Percentiles rank a stretch among this genome's conserved stretches.
Evolutionary conservation across 148 eudicot genomes (phyloP).

Genomic region (Limonium bicolor): DNA sequence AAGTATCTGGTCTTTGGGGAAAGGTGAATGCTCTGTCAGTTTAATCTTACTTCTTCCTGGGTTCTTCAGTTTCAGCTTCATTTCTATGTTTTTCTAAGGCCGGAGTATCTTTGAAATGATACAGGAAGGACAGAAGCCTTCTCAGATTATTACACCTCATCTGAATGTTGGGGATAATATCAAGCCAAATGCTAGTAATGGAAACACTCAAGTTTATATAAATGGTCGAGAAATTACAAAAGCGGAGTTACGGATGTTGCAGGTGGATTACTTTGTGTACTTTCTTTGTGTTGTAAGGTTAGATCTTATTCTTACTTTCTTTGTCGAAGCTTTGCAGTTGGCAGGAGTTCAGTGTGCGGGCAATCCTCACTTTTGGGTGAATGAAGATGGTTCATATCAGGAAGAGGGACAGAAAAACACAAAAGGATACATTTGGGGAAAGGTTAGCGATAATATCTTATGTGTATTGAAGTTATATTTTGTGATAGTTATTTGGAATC

Average conservation of each 20-base stretch:
- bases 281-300: background rate
- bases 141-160: slow-evolving; percentile 54
- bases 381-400: slow-evolving; percentile 35
- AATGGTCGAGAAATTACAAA: slow-evolving; percentile 53
- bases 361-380: slow-evolving; percentile 42
- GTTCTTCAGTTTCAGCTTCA: background rate
- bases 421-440: slow-evolving; percentile 43
- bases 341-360: slow-evolving; percentile 59
- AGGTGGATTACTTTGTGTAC: slow-evolving; percentile 21
- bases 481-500: background rate
- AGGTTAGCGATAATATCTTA: slow-evolving; percentile 20
- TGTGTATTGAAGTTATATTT: too few species aligned
- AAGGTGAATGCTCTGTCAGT: slow-evolving; percentile 36
- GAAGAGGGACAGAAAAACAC: slow-evolving; percentile 55
- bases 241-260: slow-evolving; percentile 39
- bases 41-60: slow-evolving; percentile 8
- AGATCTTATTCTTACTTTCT: background rate
- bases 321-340: slow-evolving; percentile 28
- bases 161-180: slow-evolving; percentile 35
- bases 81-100: background rate
- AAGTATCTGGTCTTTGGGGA: slow-evolving; percentile 99
- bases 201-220: slow-evolving; percentile 37
- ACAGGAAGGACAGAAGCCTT: slow-evolving; percentile 76
- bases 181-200: slow-evolving; percentile 49
- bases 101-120: slow-evolving; percentile 9